Percentiles rank a stretch among this genome's conserved stretches.
phyloP scores from a whole-genome alignment of 192 early-diverging fungal genomes.

The Coemansia asiatica region DNA sequence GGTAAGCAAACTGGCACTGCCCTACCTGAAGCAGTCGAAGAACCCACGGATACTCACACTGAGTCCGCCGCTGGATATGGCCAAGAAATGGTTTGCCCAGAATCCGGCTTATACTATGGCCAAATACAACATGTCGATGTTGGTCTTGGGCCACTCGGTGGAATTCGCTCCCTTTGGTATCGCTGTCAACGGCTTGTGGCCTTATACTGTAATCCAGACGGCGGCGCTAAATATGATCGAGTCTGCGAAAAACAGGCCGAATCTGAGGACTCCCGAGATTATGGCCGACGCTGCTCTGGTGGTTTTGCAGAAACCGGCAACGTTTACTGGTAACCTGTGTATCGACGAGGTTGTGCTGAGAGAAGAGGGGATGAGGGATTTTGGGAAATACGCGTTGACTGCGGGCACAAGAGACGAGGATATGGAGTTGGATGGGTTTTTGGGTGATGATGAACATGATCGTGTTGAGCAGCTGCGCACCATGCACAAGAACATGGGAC shows the following conservation, averaged over 20 bases:
- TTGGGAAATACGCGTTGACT: constrained; percentile 47
- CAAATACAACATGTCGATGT: constrained; percentile 77
- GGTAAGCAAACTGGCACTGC: constrained; percentile 65
- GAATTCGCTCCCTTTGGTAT: constrained; percentile 67
- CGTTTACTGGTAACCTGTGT: constrained; percentile 67
- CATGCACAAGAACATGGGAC: neutral
- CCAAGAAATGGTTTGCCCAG: constrained; percentile 64
- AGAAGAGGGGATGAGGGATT: constrained; percentile 64
- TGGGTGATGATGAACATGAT: constrained; percentile 5
- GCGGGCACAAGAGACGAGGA: constrained; percentile 21
- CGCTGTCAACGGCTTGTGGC: constrained; percentile 78
- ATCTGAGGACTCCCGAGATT: constrained; percentile 58
- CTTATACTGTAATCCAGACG: constrained; percentile 72
- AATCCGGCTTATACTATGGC: constrained; percentile 69
- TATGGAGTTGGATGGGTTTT: constrained; percentile 13
- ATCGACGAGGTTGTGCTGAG: constrained; percentile 75
- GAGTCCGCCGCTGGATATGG: constrained; percentile 71
- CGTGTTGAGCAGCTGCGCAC: constrained; percentile 1
- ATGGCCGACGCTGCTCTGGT: constrained; percentile 74
- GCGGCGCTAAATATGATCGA: constrained; percentile 58
- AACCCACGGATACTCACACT: constrained; percentile 78
- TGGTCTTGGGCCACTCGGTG: constrained; percentile 66
- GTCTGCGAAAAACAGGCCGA: constrained; percentile 5
- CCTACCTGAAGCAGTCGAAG: constrained; percentile 64
- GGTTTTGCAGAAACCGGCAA: constrained; percentile 60